Evolutionary conservation across 1,284 basidiomycete species (phyloP).

Genomic region (Tetrapyrgos nigripes): DNA sequence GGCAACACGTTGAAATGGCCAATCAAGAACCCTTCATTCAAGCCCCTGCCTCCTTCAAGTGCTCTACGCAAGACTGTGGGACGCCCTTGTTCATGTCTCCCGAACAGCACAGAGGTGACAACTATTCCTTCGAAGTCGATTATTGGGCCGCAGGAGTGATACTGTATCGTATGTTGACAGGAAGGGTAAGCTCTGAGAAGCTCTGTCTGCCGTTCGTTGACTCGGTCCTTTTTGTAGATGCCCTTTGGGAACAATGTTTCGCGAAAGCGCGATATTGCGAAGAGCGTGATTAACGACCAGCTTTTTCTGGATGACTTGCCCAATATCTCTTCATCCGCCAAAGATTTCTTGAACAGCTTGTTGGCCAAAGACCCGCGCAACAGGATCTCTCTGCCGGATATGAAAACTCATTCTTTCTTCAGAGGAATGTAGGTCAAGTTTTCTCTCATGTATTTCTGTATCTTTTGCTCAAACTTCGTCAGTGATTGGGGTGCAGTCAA

Average conservation of each 20-base stretch:
- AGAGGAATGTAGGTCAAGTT: conserved; percentile 9
- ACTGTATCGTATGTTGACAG: conserved; percentile 27
- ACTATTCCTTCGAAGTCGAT: conserved; percentile 28
- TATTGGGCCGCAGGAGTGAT: conserved; percentile 26
- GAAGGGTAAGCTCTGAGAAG: conserved; percentile 17
- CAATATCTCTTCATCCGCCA: conserved; percentile 17
- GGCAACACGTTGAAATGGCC: conserved; percentile 12
- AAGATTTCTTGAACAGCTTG: conserved; percentile 20
- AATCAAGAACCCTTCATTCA: conserved; percentile 1
- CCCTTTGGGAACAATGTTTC: conserved; percentile 13
- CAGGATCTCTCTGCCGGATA: conserved; percentile 10
- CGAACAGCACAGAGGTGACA: conserved; percentile 21
- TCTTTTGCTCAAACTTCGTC: background rate
- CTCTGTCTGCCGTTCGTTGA: background rate
- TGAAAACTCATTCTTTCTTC: conserved; percentile 12
- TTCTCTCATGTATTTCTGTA: background rate
- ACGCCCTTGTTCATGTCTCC: conserved; percentile 28
- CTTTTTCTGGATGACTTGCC: conserved; percentile 9
- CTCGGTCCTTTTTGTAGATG: conserved; percentile 4
- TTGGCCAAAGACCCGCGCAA: conserved; percentile 22
- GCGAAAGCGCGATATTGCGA: conserved; percentile 5
- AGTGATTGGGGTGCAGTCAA: conserved; percentile 14
- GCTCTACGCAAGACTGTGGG: conserved; percentile 21
- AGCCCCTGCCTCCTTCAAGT: conserved; percentile 3
- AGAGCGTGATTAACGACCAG: conserved; percentile 12